Conservation (phyloP, 148 eudicot genomes). For the Chenopodium suecicum region DNA sequence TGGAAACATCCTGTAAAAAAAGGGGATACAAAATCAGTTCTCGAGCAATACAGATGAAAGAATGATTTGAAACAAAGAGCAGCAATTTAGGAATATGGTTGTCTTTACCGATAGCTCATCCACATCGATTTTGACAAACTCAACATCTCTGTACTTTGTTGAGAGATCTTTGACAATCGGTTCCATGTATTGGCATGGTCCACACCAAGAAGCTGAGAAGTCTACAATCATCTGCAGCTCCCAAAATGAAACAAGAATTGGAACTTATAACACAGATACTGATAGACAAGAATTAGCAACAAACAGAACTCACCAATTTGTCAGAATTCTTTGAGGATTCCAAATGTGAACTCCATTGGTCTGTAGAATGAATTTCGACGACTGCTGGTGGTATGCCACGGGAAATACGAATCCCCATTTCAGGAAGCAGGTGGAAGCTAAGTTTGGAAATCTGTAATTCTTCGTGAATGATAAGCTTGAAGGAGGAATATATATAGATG, state of each 20-base stretch:
- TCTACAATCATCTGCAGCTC: conserved; percentile 34
- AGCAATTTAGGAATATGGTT: neutral
- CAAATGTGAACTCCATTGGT: conserved; percentile 28
- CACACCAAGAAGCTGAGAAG: conserved; percentile 92
- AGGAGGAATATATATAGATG: neutral
- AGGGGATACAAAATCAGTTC: neutral
- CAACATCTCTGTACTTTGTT: conserved; percentile 52
- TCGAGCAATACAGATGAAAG: neutral
- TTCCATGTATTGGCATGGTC: conserved; percentile 70
- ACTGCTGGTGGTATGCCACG: conserved; percentile 7
- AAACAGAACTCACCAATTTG: conserved; percentile 47
- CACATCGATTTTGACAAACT: conserved; percentile 82
- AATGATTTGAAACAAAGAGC: neutral
- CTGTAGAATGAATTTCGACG: conserved; percentile 21
- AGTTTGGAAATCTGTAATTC: neutral
- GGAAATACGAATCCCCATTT: conserved; percentile 25
- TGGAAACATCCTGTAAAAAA: conserved; percentile 47
- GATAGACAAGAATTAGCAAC: neutral
- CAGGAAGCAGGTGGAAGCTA: neutral
- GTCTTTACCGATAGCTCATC: conserved; percentile 61
- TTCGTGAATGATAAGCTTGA: neutral
- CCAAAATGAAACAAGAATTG: neutral
- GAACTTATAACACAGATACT: neutral
- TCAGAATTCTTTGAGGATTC: conserved; percentile 32
- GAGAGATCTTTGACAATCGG: conserved; percentile 62